phyloP scores from a whole-genome alignment of 139 green algal genomes.

The Coelastrella sp. region DNA sequence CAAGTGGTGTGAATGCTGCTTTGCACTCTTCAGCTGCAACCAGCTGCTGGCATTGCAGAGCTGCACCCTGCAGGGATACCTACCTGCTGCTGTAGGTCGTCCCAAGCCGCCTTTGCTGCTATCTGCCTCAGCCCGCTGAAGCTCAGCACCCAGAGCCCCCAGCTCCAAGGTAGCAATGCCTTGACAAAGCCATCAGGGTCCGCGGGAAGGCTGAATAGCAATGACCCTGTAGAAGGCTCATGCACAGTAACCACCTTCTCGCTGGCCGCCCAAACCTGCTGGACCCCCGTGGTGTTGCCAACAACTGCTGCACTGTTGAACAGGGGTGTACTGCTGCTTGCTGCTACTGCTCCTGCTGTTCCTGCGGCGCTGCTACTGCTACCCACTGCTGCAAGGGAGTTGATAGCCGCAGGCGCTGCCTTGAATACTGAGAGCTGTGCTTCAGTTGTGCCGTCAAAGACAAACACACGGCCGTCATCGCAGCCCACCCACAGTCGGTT shows the following conservation, averaged over 20 bases:
- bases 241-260: constrained; percentile 4
- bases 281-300: background rate
- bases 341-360: background rate
- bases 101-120: constrained; percentile 13
- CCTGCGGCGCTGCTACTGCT: background rate
- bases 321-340: background rate
- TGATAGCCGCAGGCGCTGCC: background rate
- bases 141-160: constrained; percentile 39
- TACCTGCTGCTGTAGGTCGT: constrained; percentile 8
- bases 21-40: background rate
- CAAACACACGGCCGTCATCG: constrained; percentile 42
- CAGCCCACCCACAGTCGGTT: constrained; percentile 49
- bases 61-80: background rate
- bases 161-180: constrained; percentile 21
- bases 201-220: constrained; percentile 15
- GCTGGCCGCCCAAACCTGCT: constrained; percentile 19
- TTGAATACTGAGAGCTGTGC: background rate
- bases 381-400: constrained; percentile 9
- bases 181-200: constrained; percentile 49
- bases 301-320: background rate
- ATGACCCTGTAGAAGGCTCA: background rate
- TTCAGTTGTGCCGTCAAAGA: constrained; percentile 30
- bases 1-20: background rate
- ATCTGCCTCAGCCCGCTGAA: background rate
- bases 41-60: background rate